phyloP scores from a whole-genome alignment of 1,284 basidiomycete species.

The Melampsora occidentalis region DNA sequence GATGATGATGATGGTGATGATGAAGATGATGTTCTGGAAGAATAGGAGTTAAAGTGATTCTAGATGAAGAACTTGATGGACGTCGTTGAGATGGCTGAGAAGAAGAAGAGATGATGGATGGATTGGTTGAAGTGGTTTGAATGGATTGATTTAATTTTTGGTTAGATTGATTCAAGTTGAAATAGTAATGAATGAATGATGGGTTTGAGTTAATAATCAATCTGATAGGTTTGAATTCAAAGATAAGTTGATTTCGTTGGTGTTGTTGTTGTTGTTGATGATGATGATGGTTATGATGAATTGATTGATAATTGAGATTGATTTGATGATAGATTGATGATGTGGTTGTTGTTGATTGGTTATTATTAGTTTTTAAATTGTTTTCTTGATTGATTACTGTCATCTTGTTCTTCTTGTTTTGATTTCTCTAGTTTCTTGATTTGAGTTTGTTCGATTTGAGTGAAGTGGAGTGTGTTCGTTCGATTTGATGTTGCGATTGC shows the following conservation, averaged over 20 bases:
- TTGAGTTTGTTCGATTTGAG: no score
- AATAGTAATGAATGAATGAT: not conserved
- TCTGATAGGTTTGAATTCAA: not conserved
- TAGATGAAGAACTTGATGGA: slow-evolving; percentile 5
- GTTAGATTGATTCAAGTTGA: slow-evolving; percentile 8
- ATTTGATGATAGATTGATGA: not conserved
- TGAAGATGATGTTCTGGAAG: slow-evolving; percentile 16
- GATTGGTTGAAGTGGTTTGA: not conserved
- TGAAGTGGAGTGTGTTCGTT: no score
- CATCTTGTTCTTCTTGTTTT: no score
- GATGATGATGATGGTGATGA: slow-evolving; percentile 7
- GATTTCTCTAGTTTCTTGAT: no score
- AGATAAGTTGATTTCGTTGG: not conserved
- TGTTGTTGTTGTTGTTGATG: not conserved
- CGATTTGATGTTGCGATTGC: no score
- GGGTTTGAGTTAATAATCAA: not conserved
- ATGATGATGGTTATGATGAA: slow-evolving; percentile 22
- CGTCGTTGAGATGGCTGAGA: not conserved
- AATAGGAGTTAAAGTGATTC: slow-evolving; percentile 12
- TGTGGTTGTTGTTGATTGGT: no score
- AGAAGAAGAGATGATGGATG: no score
- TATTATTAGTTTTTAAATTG: no score
- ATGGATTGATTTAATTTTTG: slow-evolving; percentile 19
- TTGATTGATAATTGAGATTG: slow-evolving; percentile 7
- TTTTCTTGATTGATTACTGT: no score